A percentile compares a stretch with the other conserved stretches of the same genome.
Evolutionary conservation across 225 moss, liverwort and hornwort species (phyloP).

Genomic region (Pleurozium schreberi): DNA sequence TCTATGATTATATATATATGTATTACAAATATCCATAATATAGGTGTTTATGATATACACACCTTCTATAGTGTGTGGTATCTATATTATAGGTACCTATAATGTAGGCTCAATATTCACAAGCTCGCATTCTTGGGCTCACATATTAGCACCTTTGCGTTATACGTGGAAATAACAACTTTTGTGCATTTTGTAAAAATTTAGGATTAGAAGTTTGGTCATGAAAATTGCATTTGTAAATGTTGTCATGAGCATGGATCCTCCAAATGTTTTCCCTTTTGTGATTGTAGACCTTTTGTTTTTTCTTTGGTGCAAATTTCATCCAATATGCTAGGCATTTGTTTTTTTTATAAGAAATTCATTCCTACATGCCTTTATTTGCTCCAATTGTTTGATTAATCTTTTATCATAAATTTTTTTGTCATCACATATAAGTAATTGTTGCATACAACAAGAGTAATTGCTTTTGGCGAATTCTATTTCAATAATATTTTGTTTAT

Average conservation of each 20-base stretch:
- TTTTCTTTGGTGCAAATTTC: neutral
- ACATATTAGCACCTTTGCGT: no score
- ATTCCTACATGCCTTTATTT: no score
- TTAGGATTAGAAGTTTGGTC: no score
- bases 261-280: neutral
- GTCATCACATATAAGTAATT: neutral
- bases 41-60: no score
- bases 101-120: no score
- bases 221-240: neutral
- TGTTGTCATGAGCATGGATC: no score
- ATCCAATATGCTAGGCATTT: neutral
- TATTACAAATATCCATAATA: no score
- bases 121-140: no score
- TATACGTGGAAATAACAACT: no score
- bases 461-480: neutral
- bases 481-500: neutral
- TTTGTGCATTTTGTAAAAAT: neutral
- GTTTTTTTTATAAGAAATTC: neutral
- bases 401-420: rapidly evolving
- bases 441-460: rapidly evolving
- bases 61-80: no score
- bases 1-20: no score
- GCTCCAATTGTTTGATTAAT: neutral
- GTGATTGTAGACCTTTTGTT: neutral
- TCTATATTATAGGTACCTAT: no score